These are phyloP conservation scores for Salix suchowensis DNA, from an alignment of 345 rosid genomes.

Conservation along the genomic window DNA sequence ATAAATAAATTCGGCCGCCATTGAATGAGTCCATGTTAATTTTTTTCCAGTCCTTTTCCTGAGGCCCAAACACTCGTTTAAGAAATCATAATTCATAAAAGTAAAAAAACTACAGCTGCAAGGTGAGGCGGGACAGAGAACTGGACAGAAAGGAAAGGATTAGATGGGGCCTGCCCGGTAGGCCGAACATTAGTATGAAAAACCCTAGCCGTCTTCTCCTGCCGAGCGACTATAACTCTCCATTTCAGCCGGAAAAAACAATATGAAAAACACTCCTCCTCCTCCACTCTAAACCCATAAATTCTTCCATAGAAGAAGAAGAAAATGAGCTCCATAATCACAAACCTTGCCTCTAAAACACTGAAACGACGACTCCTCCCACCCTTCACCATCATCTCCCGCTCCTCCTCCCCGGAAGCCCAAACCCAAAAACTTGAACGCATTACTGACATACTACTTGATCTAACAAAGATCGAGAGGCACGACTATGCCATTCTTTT, in stretches of 20 bases:
- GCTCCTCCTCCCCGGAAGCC: constrained; percentile 26
- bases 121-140: not conserved
- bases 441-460: constrained; percentile 67
- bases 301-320: not conserved
- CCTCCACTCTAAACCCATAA: not conserved
- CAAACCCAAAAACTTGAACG: constrained; percentile 79
- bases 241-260: too few relatives aligned
- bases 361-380: constrained; percentile 12
- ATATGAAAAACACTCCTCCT: not conserved
- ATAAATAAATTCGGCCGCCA: not conserved
- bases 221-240: not conserved
- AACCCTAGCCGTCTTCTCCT: too few relatives aligned
- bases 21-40: not conserved
- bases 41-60: not conserved
- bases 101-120: not conserved
- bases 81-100: not conserved
- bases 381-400: constrained; percentile 22
- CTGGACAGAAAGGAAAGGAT: constrained; percentile 2
- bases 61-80: not conserved
- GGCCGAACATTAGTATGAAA: too few relatives aligned
- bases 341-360: not conserved
- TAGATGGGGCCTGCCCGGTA: too few relatives aligned
- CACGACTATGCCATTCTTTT: constrained; percentile 72
- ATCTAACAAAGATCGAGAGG: constrained; percentile 66
- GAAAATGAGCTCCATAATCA: not conserved